These are phyloP conservation scores for Aspergillus olivimuriae DNA, from an alignment of 495 filamentous ascomycete genomes.

Conservation along the genomic window DNA sequence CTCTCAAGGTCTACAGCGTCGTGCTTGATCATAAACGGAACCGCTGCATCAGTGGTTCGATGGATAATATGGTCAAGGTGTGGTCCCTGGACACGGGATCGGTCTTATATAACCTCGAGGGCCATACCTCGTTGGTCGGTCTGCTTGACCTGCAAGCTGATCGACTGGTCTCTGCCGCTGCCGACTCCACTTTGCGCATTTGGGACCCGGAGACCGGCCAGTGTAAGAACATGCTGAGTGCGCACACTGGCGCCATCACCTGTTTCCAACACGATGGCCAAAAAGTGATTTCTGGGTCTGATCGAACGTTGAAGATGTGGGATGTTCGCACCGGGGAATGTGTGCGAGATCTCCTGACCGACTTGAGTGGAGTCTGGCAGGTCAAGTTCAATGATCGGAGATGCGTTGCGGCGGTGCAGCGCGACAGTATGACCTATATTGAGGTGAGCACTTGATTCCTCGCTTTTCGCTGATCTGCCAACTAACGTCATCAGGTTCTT, in stretches of 20 bases:
- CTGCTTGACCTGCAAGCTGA: constrained; percentile 83
- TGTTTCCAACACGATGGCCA: constrained; percentile 98
- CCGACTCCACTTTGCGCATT: constrained; percentile 90
- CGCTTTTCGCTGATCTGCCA: not conserved
- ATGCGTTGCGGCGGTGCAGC: constrained; percentile 95
- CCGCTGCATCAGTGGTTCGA: constrained; percentile 94
- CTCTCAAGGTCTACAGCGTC: constrained; percentile 94
- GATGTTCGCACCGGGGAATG: constrained; percentile 88
- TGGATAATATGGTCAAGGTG: constrained; percentile 97
- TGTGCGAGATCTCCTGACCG: constrained; percentile 90
- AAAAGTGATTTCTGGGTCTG: constrained; percentile 94
- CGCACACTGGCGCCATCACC: constrained; percentile 95
- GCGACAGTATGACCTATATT: constrained; percentile 86
- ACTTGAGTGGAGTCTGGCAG: constrained; percentile 95
- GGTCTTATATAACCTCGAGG: constrained; percentile 84
- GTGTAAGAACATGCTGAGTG: constrained; percentile 82
- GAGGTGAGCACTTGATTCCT: constrained; percentile 59
- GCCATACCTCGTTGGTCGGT: constrained; percentile 89
- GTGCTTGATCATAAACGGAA: constrained; percentile 89
- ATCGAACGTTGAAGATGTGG: constrained; percentile 98
- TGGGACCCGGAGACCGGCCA: constrained; percentile 95
- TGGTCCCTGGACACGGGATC: constrained; percentile 92
- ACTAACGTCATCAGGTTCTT: constrained; percentile 14
- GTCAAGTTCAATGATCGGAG: constrained; percentile 94
- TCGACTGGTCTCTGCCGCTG: constrained; percentile 87